Conservation (phyloP, 176 grass and related monocot genomes). For the Raddia distichophylla region DNA sequence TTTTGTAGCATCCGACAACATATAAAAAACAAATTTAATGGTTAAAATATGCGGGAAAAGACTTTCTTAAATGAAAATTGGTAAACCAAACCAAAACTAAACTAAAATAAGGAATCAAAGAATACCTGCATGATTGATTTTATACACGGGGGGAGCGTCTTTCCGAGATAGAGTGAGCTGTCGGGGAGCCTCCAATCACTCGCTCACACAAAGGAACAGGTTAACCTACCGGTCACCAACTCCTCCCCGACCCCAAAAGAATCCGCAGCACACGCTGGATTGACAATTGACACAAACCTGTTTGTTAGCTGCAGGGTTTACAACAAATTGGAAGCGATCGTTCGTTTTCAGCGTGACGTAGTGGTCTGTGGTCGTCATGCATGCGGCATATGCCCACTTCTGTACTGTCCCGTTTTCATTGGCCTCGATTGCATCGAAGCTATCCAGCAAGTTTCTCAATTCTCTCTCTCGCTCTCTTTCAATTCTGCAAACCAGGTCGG, state of each 20-base stretch:
- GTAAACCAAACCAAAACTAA: too few species aligned
- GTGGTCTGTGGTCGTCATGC: neutral
- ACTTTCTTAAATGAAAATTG: too few species aligned
- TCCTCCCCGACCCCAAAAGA: neutral
- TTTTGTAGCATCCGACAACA: too few species aligned
- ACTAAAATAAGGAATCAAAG: too few species aligned
- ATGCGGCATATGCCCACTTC: neutral
- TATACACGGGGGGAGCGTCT: neutral
- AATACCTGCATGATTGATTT: neutral
- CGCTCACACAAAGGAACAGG: neutral
- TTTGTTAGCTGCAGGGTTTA: too few species aligned
- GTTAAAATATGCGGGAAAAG: too few species aligned
- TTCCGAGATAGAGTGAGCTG: neutral
- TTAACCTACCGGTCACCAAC: constrained; percentile 29
- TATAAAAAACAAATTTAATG: too few species aligned
- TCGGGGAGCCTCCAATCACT: neutral
- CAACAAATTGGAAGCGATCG: neutral
- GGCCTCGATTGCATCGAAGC: neutral
- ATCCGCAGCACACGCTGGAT: neutral
- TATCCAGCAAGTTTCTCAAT: neutral
- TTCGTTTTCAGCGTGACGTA: neutral
- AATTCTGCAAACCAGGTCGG: neutral
- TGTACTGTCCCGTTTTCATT: neutral
- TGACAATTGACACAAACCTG: neutral
- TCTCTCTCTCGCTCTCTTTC: neutral